phyloP scores from a whole-genome alignment of 2,329 filamentous ascomycete species.

The Fusarium praegraminearum region DNA sequence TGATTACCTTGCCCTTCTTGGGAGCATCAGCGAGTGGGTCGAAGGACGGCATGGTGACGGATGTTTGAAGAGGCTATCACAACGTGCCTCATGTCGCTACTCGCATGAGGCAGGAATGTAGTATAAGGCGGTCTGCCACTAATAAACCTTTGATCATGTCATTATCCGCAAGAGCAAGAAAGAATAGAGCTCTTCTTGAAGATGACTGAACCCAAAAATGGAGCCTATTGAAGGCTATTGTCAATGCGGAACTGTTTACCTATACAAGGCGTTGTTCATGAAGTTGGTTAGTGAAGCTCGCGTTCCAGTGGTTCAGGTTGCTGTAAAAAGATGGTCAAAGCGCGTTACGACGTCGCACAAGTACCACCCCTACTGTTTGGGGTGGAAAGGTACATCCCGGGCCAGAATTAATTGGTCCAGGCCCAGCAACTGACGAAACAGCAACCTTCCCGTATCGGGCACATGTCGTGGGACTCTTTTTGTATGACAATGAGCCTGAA shows the following conservation, averaged over 20 bases:
- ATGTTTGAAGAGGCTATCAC: slow-evolving; percentile 37
- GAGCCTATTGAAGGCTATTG: background rate
- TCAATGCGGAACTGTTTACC: background rate
- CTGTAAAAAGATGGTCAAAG: slow-evolving; percentile 33
- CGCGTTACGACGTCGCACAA: slow-evolving; percentile 22
- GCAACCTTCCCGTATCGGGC: slow-evolving; percentile 39
- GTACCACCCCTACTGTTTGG: slow-evolving; percentile 33
- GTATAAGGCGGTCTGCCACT: slow-evolving; percentile 35
- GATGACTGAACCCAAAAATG: background rate
- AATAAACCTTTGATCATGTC: slow-evolving; percentile 28
- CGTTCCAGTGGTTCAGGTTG: slow-evolving; percentile 12
- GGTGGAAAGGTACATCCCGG: slow-evolving; percentile 37
- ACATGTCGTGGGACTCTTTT: slow-evolving; percentile 20
- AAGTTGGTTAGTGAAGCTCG: slow-evolving; percentile 31
- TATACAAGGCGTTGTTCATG: slow-evolving; percentile 18
- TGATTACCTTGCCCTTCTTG: slow-evolving; percentile 70
- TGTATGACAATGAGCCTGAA: slow-evolving; percentile 7
- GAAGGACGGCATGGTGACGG: slow-evolving; percentile 62
- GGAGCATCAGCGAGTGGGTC: slow-evolving; percentile 59
- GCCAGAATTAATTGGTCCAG: slow-evolving; percentile 18
- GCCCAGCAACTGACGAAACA: slow-evolving; percentile 28
- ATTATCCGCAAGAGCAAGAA: slow-evolving; percentile 15
- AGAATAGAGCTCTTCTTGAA: background rate
- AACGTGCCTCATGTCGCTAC: slow-evolving; percentile 44
- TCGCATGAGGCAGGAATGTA: slow-evolving; percentile 22